Evolutionary conservation across 2,329 filamentous ascomycete genomes (phyloP).

Genomic region (Cladophialophora chaetospira): DNA sequence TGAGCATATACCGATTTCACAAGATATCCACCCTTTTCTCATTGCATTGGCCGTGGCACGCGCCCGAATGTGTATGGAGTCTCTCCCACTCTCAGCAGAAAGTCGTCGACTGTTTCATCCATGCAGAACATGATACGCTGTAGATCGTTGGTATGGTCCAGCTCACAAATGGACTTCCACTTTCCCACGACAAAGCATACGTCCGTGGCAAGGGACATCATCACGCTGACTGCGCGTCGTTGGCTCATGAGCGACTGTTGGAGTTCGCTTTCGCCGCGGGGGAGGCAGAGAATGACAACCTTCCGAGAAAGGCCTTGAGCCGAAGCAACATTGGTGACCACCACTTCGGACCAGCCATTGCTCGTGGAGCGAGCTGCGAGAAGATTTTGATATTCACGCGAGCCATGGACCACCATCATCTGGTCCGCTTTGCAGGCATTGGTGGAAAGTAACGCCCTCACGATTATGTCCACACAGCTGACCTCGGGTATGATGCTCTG

Average conservation of each 20-base stretch:
- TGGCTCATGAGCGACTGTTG: neutral
- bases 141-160: neutral
- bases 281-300: neutral
- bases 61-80: neutral
- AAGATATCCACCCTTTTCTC: neutral
- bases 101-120: neutral
- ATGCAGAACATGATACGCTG: neutral
- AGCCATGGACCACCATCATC: neutral
- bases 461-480: neutral
- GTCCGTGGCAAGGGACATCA: conserved; percentile 4
- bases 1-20: too few relatives aligned
- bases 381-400: neutral
- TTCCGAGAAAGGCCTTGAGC: neutral
- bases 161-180: neutral
- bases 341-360: neutral
- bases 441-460: neutral
- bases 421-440: neutral
- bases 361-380: neutral
- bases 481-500: neutral
- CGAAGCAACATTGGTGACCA: neutral
- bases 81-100: neutral
- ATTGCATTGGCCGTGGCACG: too few relatives aligned
- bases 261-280: neutral
- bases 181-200: neutral
- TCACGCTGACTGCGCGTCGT: neutral